phyloP scores from a whole-genome alignment of 805 yeast species.

The Isabelozyma heimii region DNA sequence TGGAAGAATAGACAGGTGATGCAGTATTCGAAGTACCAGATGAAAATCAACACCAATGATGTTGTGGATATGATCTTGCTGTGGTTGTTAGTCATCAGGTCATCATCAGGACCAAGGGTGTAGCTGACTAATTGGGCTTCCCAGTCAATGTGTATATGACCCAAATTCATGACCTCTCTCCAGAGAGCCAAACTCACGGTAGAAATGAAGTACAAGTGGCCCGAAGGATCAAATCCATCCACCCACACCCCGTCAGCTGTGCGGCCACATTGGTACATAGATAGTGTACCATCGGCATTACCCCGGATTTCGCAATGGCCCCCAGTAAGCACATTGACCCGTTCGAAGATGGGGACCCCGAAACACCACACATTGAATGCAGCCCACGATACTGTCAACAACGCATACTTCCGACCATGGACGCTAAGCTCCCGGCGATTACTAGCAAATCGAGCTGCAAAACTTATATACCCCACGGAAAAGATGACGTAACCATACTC shows the following conservation, averaged over 20 bases:
- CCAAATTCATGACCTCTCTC: background rate
- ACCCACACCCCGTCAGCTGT: constrained; percentile 36
- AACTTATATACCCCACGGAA: constrained; percentile 14
- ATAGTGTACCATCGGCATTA: constrained; percentile 10
- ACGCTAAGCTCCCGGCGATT: constrained; percentile 2
- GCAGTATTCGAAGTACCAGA: constrained; percentile 40
- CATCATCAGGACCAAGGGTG: too few relatives aligned
- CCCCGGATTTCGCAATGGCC: constrained; percentile 31
- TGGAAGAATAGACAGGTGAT: constrained; percentile 52
- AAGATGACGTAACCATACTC: constrained; percentile 31
- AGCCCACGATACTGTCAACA: constrained; percentile 8
- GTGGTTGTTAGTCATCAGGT: too few relatives aligned
- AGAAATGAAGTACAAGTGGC: constrained; percentile 46
- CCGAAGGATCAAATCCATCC: constrained; percentile 53
- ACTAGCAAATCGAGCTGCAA: constrained; percentile 3
- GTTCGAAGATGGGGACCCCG: constrained; percentile 31
- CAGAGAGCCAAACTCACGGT: background rate
- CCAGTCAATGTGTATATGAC: background rate
- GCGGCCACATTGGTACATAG: constrained; percentile 8
- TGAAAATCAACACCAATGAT: constrained; percentile 11
- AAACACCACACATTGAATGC: constrained; percentile 27
- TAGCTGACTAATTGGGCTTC: background rate
- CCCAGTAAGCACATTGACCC: constrained; percentile 33
- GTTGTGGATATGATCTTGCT: background rate
- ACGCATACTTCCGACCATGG: constrained; percentile 6